These are phyloP conservation scores for Cystofilobasidium macerans DNA, from an alignment of 768 basidiomycete genomes.

Conservation along the genomic window DNA sequence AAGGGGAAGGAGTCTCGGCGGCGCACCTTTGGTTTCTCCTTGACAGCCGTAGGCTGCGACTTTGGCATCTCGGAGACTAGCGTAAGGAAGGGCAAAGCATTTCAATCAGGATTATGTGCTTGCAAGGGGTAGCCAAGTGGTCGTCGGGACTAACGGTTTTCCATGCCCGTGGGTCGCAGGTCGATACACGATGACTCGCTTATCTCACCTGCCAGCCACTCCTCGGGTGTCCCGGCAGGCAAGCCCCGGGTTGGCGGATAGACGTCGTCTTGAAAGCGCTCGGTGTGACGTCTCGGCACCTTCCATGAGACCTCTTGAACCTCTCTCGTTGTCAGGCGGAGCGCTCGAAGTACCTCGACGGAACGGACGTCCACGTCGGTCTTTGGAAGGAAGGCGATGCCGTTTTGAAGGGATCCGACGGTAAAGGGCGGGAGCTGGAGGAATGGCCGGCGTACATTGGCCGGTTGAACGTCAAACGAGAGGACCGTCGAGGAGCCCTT, in stretches of 20 bases:
- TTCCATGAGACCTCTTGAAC: conserved; percentile 37
- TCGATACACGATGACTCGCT: conserved; percentile 22
- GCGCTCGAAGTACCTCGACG: conserved; percentile 36
- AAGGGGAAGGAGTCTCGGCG: neutral
- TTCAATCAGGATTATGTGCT: no score
- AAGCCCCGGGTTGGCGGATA: conserved; percentile 35
- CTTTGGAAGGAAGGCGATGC: conserved; percentile 36
- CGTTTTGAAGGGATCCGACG: conserved; percentile 34
- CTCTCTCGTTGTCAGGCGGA: conserved; percentile 35
- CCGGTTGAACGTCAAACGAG: conserved; percentile 35
- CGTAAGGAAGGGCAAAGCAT: no score
- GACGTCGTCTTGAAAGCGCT: conserved; percentile 38
- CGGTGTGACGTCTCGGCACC: conserved; percentile 36
- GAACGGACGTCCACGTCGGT: conserved; percentile 35
- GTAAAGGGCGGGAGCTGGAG: conserved; percentile 37
- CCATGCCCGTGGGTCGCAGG: conserved; percentile 36
- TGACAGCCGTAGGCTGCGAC: conserved; percentile 27
- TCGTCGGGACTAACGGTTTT: no score
- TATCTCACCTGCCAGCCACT: conserved; percentile 34
- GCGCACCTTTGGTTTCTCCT: conserved; percentile 29
- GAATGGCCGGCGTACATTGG: conserved; percentile 28
- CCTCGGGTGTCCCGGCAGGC: conserved; percentile 25
- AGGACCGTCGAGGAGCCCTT: conserved; percentile 34
- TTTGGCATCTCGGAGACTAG: conserved; percentile 39
- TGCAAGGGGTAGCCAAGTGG: no score